phyloP scores from a whole-genome alignment of 176 grass and related monocot species.

The Puccinellia tenuiflora region DNA sequence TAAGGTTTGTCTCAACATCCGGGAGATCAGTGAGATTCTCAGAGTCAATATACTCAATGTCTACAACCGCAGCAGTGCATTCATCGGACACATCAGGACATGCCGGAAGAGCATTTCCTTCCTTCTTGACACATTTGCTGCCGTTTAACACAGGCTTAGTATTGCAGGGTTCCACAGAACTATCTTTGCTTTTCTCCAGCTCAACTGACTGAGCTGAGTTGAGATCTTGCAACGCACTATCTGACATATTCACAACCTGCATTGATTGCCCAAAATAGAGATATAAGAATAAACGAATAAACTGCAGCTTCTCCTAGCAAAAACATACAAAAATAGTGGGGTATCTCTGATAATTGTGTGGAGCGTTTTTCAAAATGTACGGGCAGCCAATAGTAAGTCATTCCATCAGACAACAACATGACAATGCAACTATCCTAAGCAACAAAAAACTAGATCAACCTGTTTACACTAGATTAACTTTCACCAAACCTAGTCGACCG shows the following conservation, averaged over 20 bases:
- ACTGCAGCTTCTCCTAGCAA: not conserved
- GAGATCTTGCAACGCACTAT: conserved; percentile 36
- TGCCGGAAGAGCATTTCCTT: conserved; percentile 30
- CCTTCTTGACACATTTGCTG: conserved; percentile 27
- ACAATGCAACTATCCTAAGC: not conserved
- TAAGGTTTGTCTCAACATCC: conserved; percentile 40
- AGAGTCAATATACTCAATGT: conserved; percentile 61
- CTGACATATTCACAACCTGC: conserved; percentile 42
- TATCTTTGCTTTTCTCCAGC: conserved; percentile 32
- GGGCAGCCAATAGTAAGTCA: not conserved
- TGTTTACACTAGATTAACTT: not conserved
- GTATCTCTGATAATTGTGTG: not conserved
- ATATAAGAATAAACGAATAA: conserved; percentile 2
- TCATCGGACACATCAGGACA: conserved; percentile 30
- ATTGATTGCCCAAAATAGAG: not conserved
- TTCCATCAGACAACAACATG: not conserved
- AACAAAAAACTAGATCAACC: not conserved
- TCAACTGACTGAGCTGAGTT: conserved; percentile 29
- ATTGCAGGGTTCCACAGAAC: conserved; percentile 19
- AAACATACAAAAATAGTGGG: not conserved
- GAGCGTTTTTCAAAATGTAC: not conserved
- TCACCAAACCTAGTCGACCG: not conserved
- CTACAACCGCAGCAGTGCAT: conserved; percentile 24
- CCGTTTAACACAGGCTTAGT: conserved; percentile 32
- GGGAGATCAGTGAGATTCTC: conserved; percentile 48